phyloP scores from a whole-genome alignment of 495 filamentous ascomycete genomes.

The Tuber magnatum region DNA sequence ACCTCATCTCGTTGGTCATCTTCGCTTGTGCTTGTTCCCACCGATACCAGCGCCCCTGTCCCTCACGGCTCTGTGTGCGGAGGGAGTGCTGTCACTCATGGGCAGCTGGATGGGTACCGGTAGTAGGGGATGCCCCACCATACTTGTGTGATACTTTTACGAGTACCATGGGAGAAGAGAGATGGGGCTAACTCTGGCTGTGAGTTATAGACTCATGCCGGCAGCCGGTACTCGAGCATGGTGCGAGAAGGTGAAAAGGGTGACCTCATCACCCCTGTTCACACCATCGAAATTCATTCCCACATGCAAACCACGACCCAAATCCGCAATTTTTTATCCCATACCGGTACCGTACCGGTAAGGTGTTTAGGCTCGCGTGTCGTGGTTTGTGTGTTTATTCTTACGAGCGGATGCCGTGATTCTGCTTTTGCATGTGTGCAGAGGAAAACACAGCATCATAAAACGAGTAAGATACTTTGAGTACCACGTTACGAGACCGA shows the following conservation, averaged over 20 bases:
- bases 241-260: too few relatives aligned
- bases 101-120: neutral
- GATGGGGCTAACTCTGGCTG: neutral
- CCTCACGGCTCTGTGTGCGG: neutral
- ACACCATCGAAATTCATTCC: too few relatives aligned
- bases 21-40: neutral
- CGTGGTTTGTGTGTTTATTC: too few relatives aligned
- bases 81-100: neutral
- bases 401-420: neutral
- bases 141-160: too few relatives aligned
- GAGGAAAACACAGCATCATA: neutral
- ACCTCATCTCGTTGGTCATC: neutral
- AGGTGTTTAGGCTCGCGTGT: too few relatives aligned
- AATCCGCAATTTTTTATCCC: too few relatives aligned
- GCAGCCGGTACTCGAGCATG: too few relatives aligned
- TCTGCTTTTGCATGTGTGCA: neutral
- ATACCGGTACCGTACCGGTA: too few relatives aligned
- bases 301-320: too few relatives aligned
- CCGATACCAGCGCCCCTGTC: neutral
- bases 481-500: neutral
- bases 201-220: neutral
- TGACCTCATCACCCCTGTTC: too few relatives aligned
- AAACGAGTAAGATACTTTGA: neutral
- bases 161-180: too few relatives aligned
- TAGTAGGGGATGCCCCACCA: too few relatives aligned